These are phyloP conservation scores for Hypoxylon sp. DNA, from an alignment of 2,329 filamentous ascomycete genomes.

Conservation along the genomic window DNA sequence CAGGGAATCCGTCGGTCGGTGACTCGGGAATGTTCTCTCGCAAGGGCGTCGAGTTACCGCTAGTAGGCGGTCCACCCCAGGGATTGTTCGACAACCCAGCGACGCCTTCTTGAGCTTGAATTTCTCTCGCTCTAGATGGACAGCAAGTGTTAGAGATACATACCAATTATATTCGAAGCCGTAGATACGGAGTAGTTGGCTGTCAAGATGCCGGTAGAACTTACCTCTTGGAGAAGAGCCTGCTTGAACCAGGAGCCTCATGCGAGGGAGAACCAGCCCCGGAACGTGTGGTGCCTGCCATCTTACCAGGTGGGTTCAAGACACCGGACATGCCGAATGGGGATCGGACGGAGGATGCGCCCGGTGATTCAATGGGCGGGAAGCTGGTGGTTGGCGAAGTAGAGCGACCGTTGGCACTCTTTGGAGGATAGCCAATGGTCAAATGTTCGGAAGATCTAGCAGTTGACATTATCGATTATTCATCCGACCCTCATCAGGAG, in stretches of 20 bases:
- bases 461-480: conserved; percentile 94
- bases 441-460: conserved; percentile 87
- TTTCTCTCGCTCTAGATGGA: conserved; percentile 80
- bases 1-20: conserved; percentile 93
- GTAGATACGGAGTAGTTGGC: too few species aligned
- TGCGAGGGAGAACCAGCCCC: conserved; percentile 97
- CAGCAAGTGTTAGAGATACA: too few species aligned
- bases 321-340: conserved; percentile 75
- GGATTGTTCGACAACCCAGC: conserved; percentile 72
- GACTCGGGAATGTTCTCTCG: conserved; percentile 98
- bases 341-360: conserved; percentile 70
- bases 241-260: conserved; percentile 74
- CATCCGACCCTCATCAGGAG: conserved; percentile 59
- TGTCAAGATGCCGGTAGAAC: conserved; percentile 46
- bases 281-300: conserved; percentile 71
- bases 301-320: conserved; percentile 66
- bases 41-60: conserved; percentile 93
- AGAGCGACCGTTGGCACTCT: conserved; percentile 73
- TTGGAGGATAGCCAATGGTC: conserved; percentile 81
- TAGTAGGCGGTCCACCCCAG: conserved; percentile 96
- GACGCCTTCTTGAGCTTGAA: conserved; percentile 94
- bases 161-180: too few species aligned
- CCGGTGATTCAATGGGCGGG: conserved; percentile 79
- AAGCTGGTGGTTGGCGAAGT: conserved; percentile 75
- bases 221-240: conserved; percentile 93